Evolutionary conservation across 163 green algal species (phyloP), one percentile per base, ranked within the genome.

Genomic region (Chlamydomonas reinhardtii): DNA sequence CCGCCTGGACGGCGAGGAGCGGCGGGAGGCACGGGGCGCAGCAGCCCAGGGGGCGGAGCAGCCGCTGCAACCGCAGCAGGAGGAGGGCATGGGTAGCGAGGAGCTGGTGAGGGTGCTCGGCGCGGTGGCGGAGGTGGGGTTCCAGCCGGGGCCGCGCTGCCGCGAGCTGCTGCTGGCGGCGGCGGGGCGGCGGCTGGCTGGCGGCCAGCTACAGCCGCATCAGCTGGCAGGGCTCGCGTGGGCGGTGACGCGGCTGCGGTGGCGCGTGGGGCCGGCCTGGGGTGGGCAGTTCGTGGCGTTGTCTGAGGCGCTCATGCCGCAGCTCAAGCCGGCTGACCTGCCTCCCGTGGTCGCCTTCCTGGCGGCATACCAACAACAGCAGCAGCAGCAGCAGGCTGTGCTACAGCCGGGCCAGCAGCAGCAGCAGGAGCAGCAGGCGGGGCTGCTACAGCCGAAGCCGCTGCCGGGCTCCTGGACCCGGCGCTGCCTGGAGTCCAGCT

Each of bases 141-240:
- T 76, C 66, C 77, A 84, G 48, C 77, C 77, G 19, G 77, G 77
- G 43, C 29, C 29, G 43, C 65, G 66, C 9, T 84, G 77, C 66
- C 77, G 77, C 43, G 22, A 14, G 65, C 66, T 76, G 48, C 66
- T 84, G 77, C 77, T 84, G 65, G 77, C 43, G 22, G n/a, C 65
- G 6, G 27, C 64, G 43, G 43, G 48, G 6, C 16, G 29, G 16
- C 35, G 19, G 66, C 77, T 84, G 77, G 34, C 24, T 29, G 64
- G 29, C 6, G 29, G 64, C 20, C 1, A 27, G 29, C 76, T 84
- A 66, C 65, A 76, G 77, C 65, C 65, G 65, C 77, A 84, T 48
- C 65, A 84, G 43, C 32, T 84, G 77, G 65, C 77, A 48, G 65
- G 31, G 37, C 65, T 84, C 48, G 77, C 77, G 15, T 84, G 77